These are phyloP conservation scores for Aspergillus cavernicola DNA, from an alignment of 495 filamentous ascomycete species.

Conservation along the genomic window DNA sequence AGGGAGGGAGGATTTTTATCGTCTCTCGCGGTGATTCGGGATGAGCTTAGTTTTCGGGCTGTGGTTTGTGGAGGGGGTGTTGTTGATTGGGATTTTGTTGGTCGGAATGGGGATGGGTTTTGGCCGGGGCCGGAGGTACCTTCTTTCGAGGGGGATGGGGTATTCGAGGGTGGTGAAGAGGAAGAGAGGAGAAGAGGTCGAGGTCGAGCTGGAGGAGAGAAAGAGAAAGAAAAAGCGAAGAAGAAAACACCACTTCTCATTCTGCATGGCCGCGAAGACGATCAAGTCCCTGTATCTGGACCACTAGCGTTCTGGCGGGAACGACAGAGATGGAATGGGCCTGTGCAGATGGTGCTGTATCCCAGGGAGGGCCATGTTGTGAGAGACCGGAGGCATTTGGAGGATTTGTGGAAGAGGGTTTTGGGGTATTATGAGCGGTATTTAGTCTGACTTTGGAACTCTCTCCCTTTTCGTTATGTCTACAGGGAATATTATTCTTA, in stretches of 20 bases:
- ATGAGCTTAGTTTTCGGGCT: conserved; percentile 4
- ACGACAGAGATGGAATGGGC: conserved; percentile 3
- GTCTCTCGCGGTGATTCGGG: conserved; percentile 3
- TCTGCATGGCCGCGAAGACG: conserved; percentile 1
- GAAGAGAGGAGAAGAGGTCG: background rate
- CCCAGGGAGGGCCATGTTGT: conserved; percentile 3
- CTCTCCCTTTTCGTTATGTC: no score
- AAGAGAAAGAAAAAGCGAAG: background rate
- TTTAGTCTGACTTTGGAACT: background rate
- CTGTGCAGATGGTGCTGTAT: conserved; percentile 8
- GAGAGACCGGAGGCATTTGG: background rate
- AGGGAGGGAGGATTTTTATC: background rate
- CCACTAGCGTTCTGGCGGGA: conserved; percentile 7
- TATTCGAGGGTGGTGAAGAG: no score
- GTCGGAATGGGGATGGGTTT: background rate
- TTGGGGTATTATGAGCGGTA: background rate
- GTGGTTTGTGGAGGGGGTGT: conserved; percentile 3
- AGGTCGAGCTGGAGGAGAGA: background rate
- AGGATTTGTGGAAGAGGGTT: conserved; percentile 4
- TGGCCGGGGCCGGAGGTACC: conserved; percentile 2
- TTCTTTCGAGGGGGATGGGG: background rate
- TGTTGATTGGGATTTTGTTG: background rate
- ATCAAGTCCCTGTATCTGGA: background rate
- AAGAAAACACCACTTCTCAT: background rate
- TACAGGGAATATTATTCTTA: no score